phyloP scores from a whole-genome alignment of 768 basidiomycete species.

The Cyclocybe aegerita region DNA sequence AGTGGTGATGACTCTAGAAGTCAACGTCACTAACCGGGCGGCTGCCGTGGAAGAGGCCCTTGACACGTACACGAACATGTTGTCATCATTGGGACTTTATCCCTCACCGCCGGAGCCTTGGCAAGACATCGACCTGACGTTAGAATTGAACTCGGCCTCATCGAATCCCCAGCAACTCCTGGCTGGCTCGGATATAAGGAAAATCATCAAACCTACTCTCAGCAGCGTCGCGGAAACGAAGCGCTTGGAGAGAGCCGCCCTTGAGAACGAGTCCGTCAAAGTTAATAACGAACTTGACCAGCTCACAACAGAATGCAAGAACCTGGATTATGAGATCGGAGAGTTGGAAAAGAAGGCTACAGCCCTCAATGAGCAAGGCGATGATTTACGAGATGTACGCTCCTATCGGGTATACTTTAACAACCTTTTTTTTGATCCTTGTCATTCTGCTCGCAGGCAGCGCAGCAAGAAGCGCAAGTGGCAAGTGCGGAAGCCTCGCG shows the following conservation, averaged over 20 bases:
- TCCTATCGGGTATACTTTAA: background rate
- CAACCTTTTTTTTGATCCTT: conserved; percentile 1
- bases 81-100: conserved; percentile 74
- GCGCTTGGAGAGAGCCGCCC: conserved; percentile 61
- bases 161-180: conserved; percentile 70
- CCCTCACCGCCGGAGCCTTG: conserved; percentile 73
- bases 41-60: conserved; percentile 82
- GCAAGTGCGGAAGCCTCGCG: conserved; percentile 65
- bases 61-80: conserved; percentile 73
- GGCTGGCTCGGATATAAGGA: conserved; percentile 67
- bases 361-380: conserved; percentile 71
- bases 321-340: conserved; percentile 73
- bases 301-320: conserved; percentile 74
- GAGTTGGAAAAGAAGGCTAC: conserved; percentile 75
- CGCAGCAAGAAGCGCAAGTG: conserved; percentile 71
- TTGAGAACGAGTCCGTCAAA: conserved; percentile 78
- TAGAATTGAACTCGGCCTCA: conserved; percentile 80
- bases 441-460: conserved; percentile 46
- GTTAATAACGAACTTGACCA: conserved; percentile 85
- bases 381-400: conserved; percentile 75
- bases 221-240: conserved; percentile 70
- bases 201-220: conserved; percentile 75
- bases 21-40: conserved; percentile 76
- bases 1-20: conserved; percentile 76
- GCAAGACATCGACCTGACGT: conserved; percentile 69